Evolutionary conservation across 2,329 filamentous ascomycete genomes (phyloP), one percentile per base, ranked within the genome.

Genomic region (Kalaharituber pfeilii): DNA sequence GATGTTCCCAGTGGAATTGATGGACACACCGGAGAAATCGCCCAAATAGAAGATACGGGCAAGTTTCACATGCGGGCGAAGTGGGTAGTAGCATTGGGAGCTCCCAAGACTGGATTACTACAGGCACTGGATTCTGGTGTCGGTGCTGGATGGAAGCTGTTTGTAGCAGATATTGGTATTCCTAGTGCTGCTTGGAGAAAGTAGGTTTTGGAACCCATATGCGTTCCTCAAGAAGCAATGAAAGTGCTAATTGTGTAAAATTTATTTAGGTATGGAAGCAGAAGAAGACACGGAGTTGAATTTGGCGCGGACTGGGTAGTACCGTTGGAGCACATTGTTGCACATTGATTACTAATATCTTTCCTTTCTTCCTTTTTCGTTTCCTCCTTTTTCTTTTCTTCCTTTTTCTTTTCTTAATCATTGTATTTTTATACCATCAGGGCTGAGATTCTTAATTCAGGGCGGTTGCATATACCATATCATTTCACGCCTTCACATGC

Each of bases 1-100:
- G 89, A 94, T 66, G 79, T 93, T 5, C 91, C 91, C 0, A 89
- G 85, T 0, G 91, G 91, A 4, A 79, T 94, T 50, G 86, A 89
- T 59, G 86, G 85, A 2, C 79, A 80, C 0, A 81, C 80, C 36
- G 76, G 76, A 20, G 73, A 77, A 59, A 67, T 74, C 29, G 72
- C 73, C 25, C 56, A 58, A 2, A 68, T 77, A 26, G 70, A 78
- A 1, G 87, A 95, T 65, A 86, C 85, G 2, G 78, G 82, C 52
- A 80, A 80, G 36, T 73, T 96, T 2, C 87, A 86, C 60, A 78
- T 95, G 50, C 80, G 84, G 57, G 81, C 87, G 0, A 82, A 86
- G 53, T 86, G 84, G 57, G 81, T 96, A 24, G 81, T 94, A 2
- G 82, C 84, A 27, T 78, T 96, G 53, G 89, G 86, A 1, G 87